Base-by-base conservation (phyloP, 495 filamentous ascomycete species). In the Annulohypoxylon maeteangense region DNA sequence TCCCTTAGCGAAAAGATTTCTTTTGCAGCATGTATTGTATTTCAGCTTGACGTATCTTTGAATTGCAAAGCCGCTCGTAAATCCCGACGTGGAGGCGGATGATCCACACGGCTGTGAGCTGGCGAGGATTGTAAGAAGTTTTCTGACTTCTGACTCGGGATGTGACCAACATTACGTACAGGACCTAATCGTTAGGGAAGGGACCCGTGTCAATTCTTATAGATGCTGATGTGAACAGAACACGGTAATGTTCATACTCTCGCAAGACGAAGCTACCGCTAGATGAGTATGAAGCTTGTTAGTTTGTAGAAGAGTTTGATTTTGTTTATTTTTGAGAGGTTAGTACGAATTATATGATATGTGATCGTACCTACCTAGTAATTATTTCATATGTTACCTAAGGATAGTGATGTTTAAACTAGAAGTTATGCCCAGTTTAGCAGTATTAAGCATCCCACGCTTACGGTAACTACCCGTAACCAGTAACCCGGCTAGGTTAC, bases 1-100 rank as follows among this genome's bases (percentile, higher is more conserved):
- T 56, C 57, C 22, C 45, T 51, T 22, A 42, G 14, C 38, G 45
- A 48, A 22, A 29, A 34, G 32, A 34, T 55, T 63, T 67, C 58
- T 67, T 44, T 51, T 63, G 12, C 14, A 56, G 10, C 12, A 22
- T 58, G 18, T 44, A 22, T 16, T 47, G 20, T 59, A 45, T 59
- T 42, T 65, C 69, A 67, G 54, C 59, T 67, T 27, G 12, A 55
- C 31, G n/a, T 55, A 32, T 36, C 36, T 71, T 58, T 51, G 62
- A 65, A 50, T 29, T 42, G 55, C 42, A 44, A 68, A 68, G 61
- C 65, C 70, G 65, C 31, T 34, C 34, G 38, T 65, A 65, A 68
- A 68, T 72, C 65, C 70, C 70, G 70, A 65, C 65, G 61, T 63
- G 65, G 60, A 68, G 58, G 70, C 31, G 55, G 60, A 62, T 65